Conservation (phyloP, 306 rosid species). For the Rosa rugosa region DNA sequence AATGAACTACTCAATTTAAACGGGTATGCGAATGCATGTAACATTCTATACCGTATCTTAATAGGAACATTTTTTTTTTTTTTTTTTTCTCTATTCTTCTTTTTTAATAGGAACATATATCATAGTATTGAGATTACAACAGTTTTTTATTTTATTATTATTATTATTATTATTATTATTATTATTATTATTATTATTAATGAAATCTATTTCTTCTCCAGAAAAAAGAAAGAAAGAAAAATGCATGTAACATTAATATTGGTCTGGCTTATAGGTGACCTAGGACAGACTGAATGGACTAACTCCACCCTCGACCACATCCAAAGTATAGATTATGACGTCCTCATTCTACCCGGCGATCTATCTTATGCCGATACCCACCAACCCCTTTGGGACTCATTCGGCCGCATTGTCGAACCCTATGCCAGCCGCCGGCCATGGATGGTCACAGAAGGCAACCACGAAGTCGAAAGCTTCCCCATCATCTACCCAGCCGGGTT, state of each 20-base stretch:
- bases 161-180: too few species aligned
- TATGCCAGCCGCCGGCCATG: conserved; percentile 72
- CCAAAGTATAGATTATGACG: conserved; percentile 53
- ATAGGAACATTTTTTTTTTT: too few species aligned
- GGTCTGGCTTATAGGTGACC: conserved; percentile 47
- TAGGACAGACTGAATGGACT: conserved; percentile 79
- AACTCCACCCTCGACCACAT: conserved; percentile 53
- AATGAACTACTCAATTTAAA: too few species aligned
- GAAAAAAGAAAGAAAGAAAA: too few species aligned
- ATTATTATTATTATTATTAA: too few species aligned
- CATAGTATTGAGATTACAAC: too few species aligned
- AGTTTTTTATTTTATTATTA: too few species aligned
- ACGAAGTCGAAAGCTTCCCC: conserved; percentile 57
- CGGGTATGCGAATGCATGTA: too few species aligned
- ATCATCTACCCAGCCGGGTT: conserved; percentile 40
- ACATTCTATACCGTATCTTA: too few species aligned
- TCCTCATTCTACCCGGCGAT: conserved; percentile 63
- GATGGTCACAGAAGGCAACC: conserved; percentile 84
- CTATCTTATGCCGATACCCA: conserved; percentile 62
- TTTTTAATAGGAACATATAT: too few species aligned
- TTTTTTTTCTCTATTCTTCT: too few species aligned
- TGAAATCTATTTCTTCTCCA: too few species aligned
- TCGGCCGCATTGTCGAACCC: conserved; percentile 72
- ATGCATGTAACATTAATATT: neutral
- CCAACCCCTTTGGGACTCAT: conserved; percentile 74